Conservation (phyloP, 2,329 filamentous ascomycete genomes). For the Annulohypoxylon truncatum region DNA sequence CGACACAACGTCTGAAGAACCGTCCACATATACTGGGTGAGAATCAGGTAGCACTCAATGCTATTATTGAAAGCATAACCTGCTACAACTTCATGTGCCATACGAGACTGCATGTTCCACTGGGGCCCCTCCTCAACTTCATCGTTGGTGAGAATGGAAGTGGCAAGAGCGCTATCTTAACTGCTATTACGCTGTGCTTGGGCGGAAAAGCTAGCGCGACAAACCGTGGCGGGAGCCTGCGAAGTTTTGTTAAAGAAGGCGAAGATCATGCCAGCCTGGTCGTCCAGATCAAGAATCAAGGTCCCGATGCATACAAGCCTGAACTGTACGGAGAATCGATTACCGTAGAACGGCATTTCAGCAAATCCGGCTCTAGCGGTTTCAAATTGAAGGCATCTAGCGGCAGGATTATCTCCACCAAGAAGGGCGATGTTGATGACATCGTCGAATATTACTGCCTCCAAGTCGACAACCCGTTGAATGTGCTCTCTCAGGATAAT, state of each 20-base stretch:
- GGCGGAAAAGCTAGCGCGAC: slow-evolving; percentile 93
- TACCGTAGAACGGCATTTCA: slow-evolving; percentile 91
- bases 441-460: slow-evolving; percentile 93
- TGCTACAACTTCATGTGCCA: slow-evolving; percentile 99
- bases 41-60: slow-evolving; percentile 82
- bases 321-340: slow-evolving; percentile 87
- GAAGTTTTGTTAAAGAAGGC: slow-evolving; percentile 91
- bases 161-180: slow-evolving; percentile 95
- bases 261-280: slow-evolving; percentile 79
- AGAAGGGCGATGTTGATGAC: slow-evolving; percentile 88
- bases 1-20: slow-evolving; percentile 71
- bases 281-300: slow-evolving; percentile 92
- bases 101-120: slow-evolving; percentile 78
- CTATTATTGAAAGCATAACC: slow-evolving; percentile 87
- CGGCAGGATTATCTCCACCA: slow-evolving; percentile 79
- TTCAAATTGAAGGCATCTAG: slow-evolving; percentile 87
- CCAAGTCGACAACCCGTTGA: slow-evolving; percentile 97
- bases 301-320: slow-evolving; percentile 83
- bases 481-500: slow-evolving; percentile 94
- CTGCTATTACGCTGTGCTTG: slow-evolving; percentile 92
- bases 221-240: slow-evolving; percentile 89
- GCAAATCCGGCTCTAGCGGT: slow-evolving; percentile 76
- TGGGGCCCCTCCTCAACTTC: slow-evolving; percentile 98
- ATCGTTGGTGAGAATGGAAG: slow-evolving; percentile 98
- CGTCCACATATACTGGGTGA: slow-evolving; percentile 64